Evolutionary conservation across 768 basidiomycete genomes (phyloP).

Genomic region (Coprinopsis strossmayeri): DNA sequence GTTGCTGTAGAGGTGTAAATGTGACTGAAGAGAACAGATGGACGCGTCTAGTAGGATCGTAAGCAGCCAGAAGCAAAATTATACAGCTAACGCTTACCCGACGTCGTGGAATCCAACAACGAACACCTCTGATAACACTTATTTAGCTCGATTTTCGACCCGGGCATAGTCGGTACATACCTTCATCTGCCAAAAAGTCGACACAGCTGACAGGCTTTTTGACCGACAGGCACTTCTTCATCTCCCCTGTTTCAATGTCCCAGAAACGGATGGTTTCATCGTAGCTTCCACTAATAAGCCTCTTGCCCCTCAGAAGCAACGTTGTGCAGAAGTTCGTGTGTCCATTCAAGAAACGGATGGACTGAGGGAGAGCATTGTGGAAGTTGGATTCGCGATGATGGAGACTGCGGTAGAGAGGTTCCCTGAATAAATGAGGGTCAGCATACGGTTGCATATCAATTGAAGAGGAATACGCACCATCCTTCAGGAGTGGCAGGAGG

Average conservation of each 20-base stretch:
- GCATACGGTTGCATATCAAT: neutral
- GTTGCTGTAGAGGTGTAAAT: conserved; percentile 76
- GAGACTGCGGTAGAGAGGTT: conserved; percentile 68
- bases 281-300: conserved; percentile 84
- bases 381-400: conserved; percentile 87
- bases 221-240: conserved; percentile 71
- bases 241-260: conserved; percentile 62
- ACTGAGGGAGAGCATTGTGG: conserved; percentile 66
- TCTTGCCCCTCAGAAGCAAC: conserved; percentile 66
- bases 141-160: conserved; percentile 6
- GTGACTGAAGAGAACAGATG: conserved; percentile 85
- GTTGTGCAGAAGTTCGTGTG: conserved; percentile 89
- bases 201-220: conserved; percentile 91
- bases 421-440: conserved; percentile 21
- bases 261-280: conserved; percentile 92
- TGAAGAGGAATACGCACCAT: conserved; percentile 44
- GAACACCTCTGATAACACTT: conserved; percentile 59
- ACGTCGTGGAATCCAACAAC: conserved; percentile 92
- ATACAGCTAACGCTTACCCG: conserved; percentile 43
- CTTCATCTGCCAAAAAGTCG: conserved; percentile 78
- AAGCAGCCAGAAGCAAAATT: neutral
- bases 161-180: too few species aligned
- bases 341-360: conserved; percentile 69
- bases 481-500: conserved; percentile 60
- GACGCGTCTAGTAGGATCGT: conserved; percentile 50